A percentile compares a stretch with the other conserved stretches of the same genome.
phyloP scores from a whole-genome alignment of 768 basidiomycete genomes.

The Suillus ampliporus region DNA sequence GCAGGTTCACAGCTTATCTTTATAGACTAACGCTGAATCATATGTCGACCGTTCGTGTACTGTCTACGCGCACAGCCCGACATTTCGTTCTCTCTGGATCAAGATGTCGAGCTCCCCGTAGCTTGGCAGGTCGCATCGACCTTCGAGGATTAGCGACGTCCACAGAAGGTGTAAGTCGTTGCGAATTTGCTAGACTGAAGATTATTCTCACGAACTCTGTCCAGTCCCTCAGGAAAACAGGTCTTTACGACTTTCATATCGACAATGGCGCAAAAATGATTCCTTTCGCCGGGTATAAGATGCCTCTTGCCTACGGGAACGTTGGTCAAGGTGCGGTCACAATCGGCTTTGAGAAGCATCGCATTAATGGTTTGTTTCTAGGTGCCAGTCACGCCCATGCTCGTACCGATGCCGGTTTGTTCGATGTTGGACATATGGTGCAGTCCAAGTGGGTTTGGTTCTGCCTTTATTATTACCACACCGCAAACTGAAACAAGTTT shows the following conservation, averaged over 20 bases:
- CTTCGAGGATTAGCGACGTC: constrained; percentile 4
- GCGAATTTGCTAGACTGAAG: no score
- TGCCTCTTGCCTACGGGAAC: constrained; percentile 88
- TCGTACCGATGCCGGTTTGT: constrained; percentile 80
- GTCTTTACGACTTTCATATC: constrained; percentile 89
- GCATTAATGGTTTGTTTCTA: constrained; percentile 34
- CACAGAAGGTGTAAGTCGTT: constrained; percentile 5
- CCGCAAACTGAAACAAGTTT: constrained; percentile 13
- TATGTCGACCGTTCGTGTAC: constrained; percentile 1
- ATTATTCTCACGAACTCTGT: not conserved
- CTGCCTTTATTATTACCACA: not conserved
- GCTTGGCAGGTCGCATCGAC: constrained; percentile 6
- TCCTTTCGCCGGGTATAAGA: constrained; percentile 92
- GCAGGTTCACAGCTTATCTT: constrained; percentile 5
- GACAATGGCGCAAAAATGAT: constrained; percentile 91
- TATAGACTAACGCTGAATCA: not conserved
- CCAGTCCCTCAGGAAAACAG: constrained; percentile 62
- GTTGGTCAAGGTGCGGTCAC: constrained; percentile 72
- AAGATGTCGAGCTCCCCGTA: constrained; percentile 7
- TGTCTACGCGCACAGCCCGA: not conserved
- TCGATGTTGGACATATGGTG: constrained; percentile 99
- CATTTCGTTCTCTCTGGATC: not conserved
- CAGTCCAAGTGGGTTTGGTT: constrained; percentile 73
- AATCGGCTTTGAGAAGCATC: constrained; percentile 13
- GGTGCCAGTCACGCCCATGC: constrained; percentile 92